Evolutionary conservation across 202 grass and related monocot species (phyloP).

Genomic region (Schoenoplectus tabernaemontani): DNA sequence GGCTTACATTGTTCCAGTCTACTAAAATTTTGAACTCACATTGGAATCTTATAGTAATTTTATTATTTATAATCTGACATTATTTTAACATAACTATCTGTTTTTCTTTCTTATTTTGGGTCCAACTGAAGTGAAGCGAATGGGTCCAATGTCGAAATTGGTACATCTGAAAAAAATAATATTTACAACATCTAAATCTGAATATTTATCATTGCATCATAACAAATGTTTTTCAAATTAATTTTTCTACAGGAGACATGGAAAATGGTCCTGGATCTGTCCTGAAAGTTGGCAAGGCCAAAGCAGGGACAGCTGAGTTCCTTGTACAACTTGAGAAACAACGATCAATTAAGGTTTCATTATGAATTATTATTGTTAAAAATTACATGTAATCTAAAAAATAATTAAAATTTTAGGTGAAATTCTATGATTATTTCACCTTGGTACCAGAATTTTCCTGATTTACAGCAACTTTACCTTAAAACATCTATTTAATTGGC

Average conservation of each 20-base stretch:
- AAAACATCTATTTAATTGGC: background rate
- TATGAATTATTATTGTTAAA: background rate
- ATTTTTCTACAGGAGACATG: constrained; percentile 34
- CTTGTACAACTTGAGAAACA: constrained; percentile 66
- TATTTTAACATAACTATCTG: background rate
- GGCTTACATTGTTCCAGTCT: background rate
- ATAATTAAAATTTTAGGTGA: background rate
- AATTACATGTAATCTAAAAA: background rate
- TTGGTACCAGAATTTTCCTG: background rate
- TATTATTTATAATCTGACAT: background rate
- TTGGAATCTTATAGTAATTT: background rate
- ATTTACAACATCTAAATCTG: background rate
- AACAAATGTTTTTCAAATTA: constrained; percentile 7
- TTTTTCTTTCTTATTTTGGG: constrained; percentile 27
- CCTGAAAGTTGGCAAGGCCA: constrained; percentile 32
- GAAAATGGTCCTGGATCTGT: constrained; percentile 40
- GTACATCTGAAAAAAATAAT: constrained; percentile 26
- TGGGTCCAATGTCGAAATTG: constrained; percentile 23
- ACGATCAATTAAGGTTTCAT: constrained; percentile 80
- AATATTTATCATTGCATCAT: background rate
- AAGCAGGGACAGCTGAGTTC: constrained; percentile 84
- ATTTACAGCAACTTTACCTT: background rate
- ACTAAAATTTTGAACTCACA: background rate
- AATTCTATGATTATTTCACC: background rate
- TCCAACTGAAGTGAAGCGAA: constrained; percentile 7